Conservation (phyloP, 345 rosid genomes). For the Acer campestre region DNA sequence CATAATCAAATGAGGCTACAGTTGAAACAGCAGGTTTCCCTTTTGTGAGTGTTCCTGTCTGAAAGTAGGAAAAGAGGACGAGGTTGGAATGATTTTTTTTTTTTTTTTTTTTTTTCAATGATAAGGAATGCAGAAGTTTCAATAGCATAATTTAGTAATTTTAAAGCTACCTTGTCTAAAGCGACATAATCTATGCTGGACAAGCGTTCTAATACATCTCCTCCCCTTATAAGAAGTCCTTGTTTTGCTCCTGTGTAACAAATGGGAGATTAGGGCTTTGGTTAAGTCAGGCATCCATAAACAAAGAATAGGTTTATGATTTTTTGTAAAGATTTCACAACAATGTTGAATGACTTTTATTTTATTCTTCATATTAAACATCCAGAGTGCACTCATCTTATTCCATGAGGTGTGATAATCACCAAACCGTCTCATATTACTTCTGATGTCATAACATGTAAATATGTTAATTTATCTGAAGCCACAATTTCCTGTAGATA, state of each 20-base stretch:
- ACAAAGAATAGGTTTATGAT: slow-evolving; percentile 3
- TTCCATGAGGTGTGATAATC: neutral
- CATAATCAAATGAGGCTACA: slow-evolving; percentile 58
- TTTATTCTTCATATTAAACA: slow-evolving; percentile 14
- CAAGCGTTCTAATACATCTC: slow-evolving; percentile 91
- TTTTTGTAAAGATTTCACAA: neutral
- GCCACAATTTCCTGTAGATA: neutral
- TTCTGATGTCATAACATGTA: neutral
- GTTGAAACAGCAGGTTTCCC: slow-evolving; percentile 83
- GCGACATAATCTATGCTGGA: slow-evolving; percentile 76
- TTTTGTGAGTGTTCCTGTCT: slow-evolving; percentile 97
- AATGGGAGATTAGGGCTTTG: slow-evolving; percentile 9
- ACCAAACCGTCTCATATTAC: neutral
- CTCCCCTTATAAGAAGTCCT: slow-evolving; percentile 96
- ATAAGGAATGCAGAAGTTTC: neutral
- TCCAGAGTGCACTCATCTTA: neutral
- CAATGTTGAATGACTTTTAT: neutral
- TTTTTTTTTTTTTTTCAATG: neutral
- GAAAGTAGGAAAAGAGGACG: slow-evolving; percentile 20
- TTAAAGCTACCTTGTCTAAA: slow-evolving; percentile 74
- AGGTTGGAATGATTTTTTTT: neutral
- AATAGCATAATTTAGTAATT: neutral
- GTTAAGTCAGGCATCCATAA: neutral
- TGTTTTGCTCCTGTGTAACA: slow-evolving; percentile 77
- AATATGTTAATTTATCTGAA: neutral